Evolutionary conservation across 805 yeast species (phyloP), one percentile per base, ranked within the genome.

Genomic region (Groenewaldozyma tartarivorans): DNA sequence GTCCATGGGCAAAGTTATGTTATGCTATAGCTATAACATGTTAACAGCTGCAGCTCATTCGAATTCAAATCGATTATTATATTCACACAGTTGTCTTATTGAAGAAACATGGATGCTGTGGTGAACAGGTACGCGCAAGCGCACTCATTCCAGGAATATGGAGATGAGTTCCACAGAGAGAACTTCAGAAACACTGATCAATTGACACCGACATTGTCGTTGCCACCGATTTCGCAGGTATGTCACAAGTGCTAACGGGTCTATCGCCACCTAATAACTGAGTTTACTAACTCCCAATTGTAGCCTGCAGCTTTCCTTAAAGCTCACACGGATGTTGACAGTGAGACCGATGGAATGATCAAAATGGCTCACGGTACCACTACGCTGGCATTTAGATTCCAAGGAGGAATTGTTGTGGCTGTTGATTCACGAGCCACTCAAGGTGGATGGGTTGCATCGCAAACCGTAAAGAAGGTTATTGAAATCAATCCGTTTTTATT

Each of bases 291-390:
- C 22, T 20, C 20, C n/a, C 40, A 36, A 36, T 36, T 6, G 2
- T 77, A 81, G 52, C 97, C 98, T 24, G 77, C 95, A 4, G 94
- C 83, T 41, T 90, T 90, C 60, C 68, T 92, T 51, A 74, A 97
- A 61, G 96, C 96, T n/a, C 96, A 92, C 63, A 92, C 98, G 5
- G 98, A 92, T 63, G 96, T 92, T 63, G 79, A 86, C 16, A 59
- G 78, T 46, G 90, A 88, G 60, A 94, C 95, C 20, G 96, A 87
- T 58, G 88, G 95, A 65, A 82, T 79, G 56, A 90, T 92, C 67
- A 90, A 92, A 62, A 83, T 92, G 56, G 96, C 96, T 18, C 98
- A 92, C 64, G 98, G 98, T 62, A 92, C 98, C n/a, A 92, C 98
- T 4, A 92, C 98, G 11, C 70, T 92, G 54, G 96, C 97, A 6